Base-by-base conservation (phyloP, 345 rosid genomes). In the Boechera divaricarpa region DNA sequence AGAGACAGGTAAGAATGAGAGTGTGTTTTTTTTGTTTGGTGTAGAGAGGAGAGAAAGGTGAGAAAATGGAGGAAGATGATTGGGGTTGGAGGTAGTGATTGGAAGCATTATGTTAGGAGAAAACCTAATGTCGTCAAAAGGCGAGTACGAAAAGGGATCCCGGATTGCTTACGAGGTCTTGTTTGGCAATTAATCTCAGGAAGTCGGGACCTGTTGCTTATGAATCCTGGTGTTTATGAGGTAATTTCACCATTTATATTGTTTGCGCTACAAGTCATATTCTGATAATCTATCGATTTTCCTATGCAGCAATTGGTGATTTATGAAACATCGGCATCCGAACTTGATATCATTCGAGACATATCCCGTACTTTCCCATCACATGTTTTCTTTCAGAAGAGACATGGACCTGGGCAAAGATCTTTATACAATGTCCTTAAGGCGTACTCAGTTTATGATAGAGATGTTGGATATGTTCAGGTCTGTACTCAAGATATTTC, bases 341-440 rank as follows among this genome's bases (percentile, higher is more conserved):
- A 92, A 73, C 80, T 91, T 81, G 99, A 95, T 84, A 92, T 91
- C 81, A 95, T 95, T 70, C 83, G 97, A 51, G 99, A 95, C 83
- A 92, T 95, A 73, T 92, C 99, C 24, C 98, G 99, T 56, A 92
- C 99, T 31, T 95, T 90, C 52, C 98, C 98, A 64, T 89, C 98
- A 7, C 99, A 95, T 83, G 94, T 95, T 77, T 95, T 95, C 90
- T 95, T 92, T 81, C 97, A 86, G 83, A 97, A 92, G 88, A 89
- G 98, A 84, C 99, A 95, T 68, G 99, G 99, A 66, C 99, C 99
- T 62, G 98, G 97, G 69, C 99, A 92, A 77, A 88, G 98, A 89
- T 95, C 99, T 12, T 88, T 95, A 2, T 91, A 92, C 82, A 95
- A 91, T 89, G 96, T 95, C 57, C 83, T 95, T 69, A 95, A 92